Conservation (phyloP, 2,329 filamentous ascomycete genomes). For the Aspergillus fumigatiaffinis region DNA sequence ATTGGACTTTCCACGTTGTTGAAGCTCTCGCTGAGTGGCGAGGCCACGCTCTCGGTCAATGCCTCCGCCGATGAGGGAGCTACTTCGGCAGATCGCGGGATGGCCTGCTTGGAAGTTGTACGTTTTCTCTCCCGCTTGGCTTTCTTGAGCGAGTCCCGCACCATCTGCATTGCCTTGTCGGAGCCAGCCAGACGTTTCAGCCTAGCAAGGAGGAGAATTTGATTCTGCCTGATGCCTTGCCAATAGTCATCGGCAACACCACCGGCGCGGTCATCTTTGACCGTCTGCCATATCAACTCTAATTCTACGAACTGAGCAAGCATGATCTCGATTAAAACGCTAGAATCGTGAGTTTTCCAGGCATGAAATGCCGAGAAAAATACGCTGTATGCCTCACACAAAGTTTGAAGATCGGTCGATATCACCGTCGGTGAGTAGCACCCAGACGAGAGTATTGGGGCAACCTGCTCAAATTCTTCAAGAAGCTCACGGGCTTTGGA, state of each 20-base stretch:
- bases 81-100: conserved; percentile 52
- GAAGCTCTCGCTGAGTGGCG: conserved; percentile 40
- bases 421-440: conserved; percentile 38
- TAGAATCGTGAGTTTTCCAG: conserved; percentile 63
- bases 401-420: conserved; percentile 44
- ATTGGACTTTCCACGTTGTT: conserved; percentile 32
- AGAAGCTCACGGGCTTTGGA: conserved; percentile 58
- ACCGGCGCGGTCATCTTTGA: conserved; percentile 59
- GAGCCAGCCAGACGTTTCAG: conserved; percentile 60
- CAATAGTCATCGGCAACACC: conserved; percentile 61
- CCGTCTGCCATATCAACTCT: conserved; percentile 64
- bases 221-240: conserved; percentile 63
- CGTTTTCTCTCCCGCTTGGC: conserved; percentile 52
- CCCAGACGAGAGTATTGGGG: conserved; percentile 47
- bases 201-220: conserved; percentile 58
- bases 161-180: conserved; percentile 57
- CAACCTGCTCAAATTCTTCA: conserved; percentile 51
- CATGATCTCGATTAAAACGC: conserved; percentile 62
- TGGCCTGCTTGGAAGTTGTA: conserved; percentile 52
- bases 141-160: conserved; percentile 58
- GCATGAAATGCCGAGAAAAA: conserved; percentile 62
- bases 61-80: conserved; percentile 29
- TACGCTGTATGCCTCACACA: conserved; percentile 55
- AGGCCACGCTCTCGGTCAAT: conserved; percentile 35
- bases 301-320: conserved; percentile 63